Conservation (phyloP, 495 filamentous ascomycete species). For the Cercophora samala region DNA sequence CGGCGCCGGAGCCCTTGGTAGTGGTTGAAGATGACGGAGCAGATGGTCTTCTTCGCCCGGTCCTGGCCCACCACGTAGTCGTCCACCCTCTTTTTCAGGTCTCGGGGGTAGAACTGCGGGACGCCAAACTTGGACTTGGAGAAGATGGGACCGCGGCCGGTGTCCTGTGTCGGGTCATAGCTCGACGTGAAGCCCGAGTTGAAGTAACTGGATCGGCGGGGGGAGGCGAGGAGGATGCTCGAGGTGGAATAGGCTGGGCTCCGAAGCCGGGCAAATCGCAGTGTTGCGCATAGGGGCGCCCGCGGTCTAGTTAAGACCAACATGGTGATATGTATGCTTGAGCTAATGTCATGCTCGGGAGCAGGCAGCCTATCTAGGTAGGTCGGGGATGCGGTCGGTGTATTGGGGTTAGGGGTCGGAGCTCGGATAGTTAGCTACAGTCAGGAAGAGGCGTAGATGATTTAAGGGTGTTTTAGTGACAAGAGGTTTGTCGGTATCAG, state of each 20-base stretch:
- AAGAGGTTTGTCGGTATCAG: not conserved
- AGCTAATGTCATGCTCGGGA: constrained; percentile 18
- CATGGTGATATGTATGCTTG: constrained; percentile 28
- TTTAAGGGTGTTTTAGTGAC: constrained; percentile 9
- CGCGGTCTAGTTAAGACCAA: constrained; percentile 35
- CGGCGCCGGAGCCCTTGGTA: constrained; percentile 84
- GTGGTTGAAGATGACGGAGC: constrained; percentile 94
- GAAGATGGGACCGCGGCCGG: constrained; percentile 50
- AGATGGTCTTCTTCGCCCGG: constrained; percentile 91
- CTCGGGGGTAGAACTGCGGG: constrained; percentile 71
- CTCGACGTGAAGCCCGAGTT: constrained; percentile 60
- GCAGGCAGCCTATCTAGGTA: too few species aligned
- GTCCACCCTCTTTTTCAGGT: constrained; percentile 87
- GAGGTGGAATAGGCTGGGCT: constrained; percentile 36
- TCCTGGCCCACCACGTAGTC: constrained; percentile 96
- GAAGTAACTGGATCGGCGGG: constrained; percentile 39
- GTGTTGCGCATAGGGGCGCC: constrained; percentile 17
- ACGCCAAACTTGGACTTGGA: constrained; percentile 52
- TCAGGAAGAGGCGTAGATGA: constrained; percentile 9
- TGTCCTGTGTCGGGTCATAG: constrained; percentile 66
- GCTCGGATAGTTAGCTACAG: not conserved
- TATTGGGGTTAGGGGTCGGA: not conserved
- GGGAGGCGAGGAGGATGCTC: constrained; percentile 23
- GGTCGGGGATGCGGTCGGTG: not conserved
- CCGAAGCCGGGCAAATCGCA: constrained; percentile 17